Percentiles rank a stretch among this genome's conserved stretches.
phyloP scores from a whole-genome alignment of 1,139 yeast species.

The Suhomyces ambrosiae region DNA sequence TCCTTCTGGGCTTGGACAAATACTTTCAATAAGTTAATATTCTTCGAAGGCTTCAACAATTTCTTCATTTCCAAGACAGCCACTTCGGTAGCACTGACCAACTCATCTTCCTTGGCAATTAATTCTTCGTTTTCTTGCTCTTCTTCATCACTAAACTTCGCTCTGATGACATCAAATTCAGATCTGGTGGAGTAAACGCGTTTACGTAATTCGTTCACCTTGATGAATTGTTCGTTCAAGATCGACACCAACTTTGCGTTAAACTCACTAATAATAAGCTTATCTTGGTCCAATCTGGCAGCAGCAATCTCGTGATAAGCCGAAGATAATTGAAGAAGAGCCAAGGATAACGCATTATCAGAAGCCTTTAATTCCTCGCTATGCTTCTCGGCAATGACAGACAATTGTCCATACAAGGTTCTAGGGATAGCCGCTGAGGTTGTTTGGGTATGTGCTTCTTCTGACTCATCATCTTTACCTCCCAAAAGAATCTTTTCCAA shows the following conservation, averaged over 20 bases:
- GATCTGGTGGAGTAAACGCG: conserved; percentile 69
- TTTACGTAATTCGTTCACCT: conserved; percentile 62
- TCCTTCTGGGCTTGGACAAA: conserved; percentile 69
- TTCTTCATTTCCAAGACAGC: conserved; percentile 80
- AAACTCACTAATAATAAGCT: conserved; percentile 56
- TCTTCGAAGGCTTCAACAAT: conserved; percentile 66
- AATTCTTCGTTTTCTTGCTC: conserved; percentile 52
- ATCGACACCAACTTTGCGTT: conserved; percentile 54
- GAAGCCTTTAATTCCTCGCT: conserved; percentile 45
- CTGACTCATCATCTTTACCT: conserved; percentile 19
- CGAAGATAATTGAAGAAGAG: conserved; percentile 57
- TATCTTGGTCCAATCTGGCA: conserved; percentile 67
- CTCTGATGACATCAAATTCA: conserved; percentile 68
- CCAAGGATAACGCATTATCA: conserved; percentile 52
- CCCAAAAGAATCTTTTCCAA: conserved; percentile 53
- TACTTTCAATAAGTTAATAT: conserved; percentile 60
- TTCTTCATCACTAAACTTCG: conserved; percentile 35
- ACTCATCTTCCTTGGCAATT: conserved; percentile 72
- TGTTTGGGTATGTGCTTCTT: conserved; percentile 33
- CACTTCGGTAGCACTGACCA: conserved; percentile 71
- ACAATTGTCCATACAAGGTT: conserved; percentile 49
- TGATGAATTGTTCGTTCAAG: conserved; percentile 59
- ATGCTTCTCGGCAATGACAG: conserved; percentile 37
- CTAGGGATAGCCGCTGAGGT: conserved; percentile 40
- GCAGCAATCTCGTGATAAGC: conserved; percentile 61